Base-by-base conservation (phyloP, 2,329 filamentous ascomycete genomes). In the Trichoderma sp. region DNA sequence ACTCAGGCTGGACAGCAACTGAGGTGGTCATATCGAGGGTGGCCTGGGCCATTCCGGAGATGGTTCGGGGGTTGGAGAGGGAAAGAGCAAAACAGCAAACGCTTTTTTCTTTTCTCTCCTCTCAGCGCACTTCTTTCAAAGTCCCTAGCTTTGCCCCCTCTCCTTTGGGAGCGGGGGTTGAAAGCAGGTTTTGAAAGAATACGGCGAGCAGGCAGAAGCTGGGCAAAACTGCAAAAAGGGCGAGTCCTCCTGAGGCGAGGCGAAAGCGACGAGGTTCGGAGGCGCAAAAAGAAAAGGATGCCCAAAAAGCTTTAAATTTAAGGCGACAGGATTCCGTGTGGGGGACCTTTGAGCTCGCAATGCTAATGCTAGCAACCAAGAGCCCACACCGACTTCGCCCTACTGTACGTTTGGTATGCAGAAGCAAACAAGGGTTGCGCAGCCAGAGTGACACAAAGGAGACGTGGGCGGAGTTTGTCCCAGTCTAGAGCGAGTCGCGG, bases 1-100 rank as follows among this genome's bases (percentile, higher is more conserved):
- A 71, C n/a, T 76, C 74, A 43, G 78, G 67, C 62, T 77, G 68
- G 67, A 73, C 71, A 67, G 73, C 66, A 36, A 47, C 63, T 23
- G 69, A 53, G 39, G 64, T 55, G 34, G 73, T 71, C 64, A 71
- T 70, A 23, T 73, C 68, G 47, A 73, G 26, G 43, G 71, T 30
- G 66, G 63, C 68, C 71, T 67, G 72, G 67, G 73, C 72, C 74
- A 75, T 75, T 64, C 70, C 70, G 71, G n/a, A 26, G 26, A 43
- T 71, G 32, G 7, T 53, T 57, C n/a, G 55, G 30, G 36, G 55
- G 57, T 34, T 61, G 26, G 23, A 53, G 47, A 72, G 58, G 30
- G n/a, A n/a, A 36, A 67, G 15, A 53, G 62, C 28, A 20, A 72
- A 34, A 26, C 34, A 28, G 23, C 12, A 58, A 50, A 66, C 1